Base-by-base conservation (phyloP, 2,329 filamentous ascomycete species). In the Apiospora malaysiana region DNA sequence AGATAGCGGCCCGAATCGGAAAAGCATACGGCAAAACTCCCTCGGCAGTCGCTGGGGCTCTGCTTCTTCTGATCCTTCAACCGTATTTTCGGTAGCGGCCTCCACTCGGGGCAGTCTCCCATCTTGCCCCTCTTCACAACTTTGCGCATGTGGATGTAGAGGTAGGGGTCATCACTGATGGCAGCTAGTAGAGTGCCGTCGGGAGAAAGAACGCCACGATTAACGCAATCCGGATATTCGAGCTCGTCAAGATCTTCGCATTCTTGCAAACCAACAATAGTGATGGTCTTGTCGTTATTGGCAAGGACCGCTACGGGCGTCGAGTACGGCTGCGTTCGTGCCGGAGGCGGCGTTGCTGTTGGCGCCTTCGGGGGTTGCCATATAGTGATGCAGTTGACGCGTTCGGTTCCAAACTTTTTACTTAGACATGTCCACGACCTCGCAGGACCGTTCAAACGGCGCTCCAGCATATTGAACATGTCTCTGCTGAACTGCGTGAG, bases 271-370 rank as follows among this genome's bases (percentile, higher is more conserved):
- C 91, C 92, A 78, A 97, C 94, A n/a, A 98, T 83, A 40, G 92
- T 92, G 70, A 98, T 93, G 1, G 93, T 94, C 79, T 91, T 92
- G 83, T 98, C 96, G 79, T 99, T 99, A 83, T 98, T 98, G 65
- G 93, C 90, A 77, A 98, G 83, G 65, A 93, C 87, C 68, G 91
- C 93, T n/a, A 95, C 86, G 1, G 87, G 83, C 23, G 83, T 80
- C 21, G 77, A 76, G 77, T 91, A 89, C 65, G 85, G 82, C 21
- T 78, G 81, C 7, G 77, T 75, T 37, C 69, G 76, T 66, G 74
- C 75, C 5, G 73, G 72, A 27, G 74, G 69, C 18, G 68, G 76
- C 42, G 79, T 74, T 12, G 79, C 75, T 10, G 80, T 65, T 1
- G 72, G 49, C 10, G 42, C 42, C 69, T 76, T 80, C 2, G 86